Percentiles rank a stretch among this genome's conserved stretches.
Evolutionary conservation across 345 rosid species (phyloP).

Genomic region (Citrus unshiu): DNA sequence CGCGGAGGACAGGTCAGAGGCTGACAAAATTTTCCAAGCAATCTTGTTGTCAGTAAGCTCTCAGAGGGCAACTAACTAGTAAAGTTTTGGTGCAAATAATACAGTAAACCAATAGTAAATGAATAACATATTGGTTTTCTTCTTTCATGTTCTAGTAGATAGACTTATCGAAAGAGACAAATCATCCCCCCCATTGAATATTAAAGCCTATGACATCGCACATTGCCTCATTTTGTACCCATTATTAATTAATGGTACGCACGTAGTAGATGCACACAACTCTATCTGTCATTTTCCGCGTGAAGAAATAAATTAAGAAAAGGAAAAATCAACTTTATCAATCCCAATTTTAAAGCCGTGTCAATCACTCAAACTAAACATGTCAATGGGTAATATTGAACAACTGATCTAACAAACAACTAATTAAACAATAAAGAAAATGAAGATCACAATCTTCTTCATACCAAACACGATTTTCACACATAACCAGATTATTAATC

Average conservation of each 20-base stretch:
- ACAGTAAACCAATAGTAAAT: not conserved
- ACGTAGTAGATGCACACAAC: too few species aligned
- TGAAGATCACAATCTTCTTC: not conserved
- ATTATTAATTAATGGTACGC: not conserved
- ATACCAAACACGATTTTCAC: not conserved
- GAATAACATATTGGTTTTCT: not conserved
- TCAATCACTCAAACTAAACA: constrained; percentile 17
- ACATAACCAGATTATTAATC: not conserved
- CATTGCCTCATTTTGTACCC: not conserved
- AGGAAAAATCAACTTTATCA: constrained; percentile 1
- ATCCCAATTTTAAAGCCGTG: constrained; percentile 23
- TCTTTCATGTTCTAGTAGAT: not conserved
- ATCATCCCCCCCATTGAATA: not conserved
- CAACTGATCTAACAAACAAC: constrained; percentile 5
- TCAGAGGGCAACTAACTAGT: not conserved
- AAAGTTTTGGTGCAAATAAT: not conserved
- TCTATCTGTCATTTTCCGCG: not conserved
- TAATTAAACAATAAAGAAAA: not conserved
- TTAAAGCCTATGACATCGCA: not conserved
- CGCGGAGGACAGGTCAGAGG: not conserved
- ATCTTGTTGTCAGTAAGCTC: not conserved
- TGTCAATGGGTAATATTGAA: constrained; percentile 15
- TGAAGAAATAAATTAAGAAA: not conserved
- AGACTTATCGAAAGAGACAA: constrained; percentile 5
- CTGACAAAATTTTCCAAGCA: not conserved